Conservation (phyloP, 352 stramenopile species). For the Elongisporangium undulatum region DNA sequence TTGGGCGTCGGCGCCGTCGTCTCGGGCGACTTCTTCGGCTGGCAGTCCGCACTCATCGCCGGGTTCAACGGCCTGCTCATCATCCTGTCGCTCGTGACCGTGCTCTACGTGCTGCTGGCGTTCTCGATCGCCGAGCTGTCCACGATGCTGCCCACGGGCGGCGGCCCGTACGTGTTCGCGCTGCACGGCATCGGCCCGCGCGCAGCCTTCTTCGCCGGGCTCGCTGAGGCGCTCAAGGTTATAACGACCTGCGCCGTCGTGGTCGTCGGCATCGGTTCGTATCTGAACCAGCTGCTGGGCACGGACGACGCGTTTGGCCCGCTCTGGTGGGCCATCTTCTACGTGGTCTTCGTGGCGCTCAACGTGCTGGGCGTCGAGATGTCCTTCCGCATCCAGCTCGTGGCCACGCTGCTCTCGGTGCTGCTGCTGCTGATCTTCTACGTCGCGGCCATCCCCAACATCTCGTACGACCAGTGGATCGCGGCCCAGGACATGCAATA, state of each 20-base stretch:
- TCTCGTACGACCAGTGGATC: constrained; percentile 59
- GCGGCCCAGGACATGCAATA: constrained; percentile 39
- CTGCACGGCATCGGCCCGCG: constrained; percentile 48
- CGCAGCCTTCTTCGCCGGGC: constrained; percentile 55
- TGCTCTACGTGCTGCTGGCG: constrained; percentile 57
- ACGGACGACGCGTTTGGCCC: constrained; percentile 30
- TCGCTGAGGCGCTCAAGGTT: constrained; percentile 69
- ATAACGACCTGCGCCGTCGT: constrained; percentile 58
- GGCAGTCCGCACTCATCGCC: constrained; percentile 45
- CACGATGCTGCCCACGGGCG: constrained; percentile 43
- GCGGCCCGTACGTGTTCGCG: constrained; percentile 62
- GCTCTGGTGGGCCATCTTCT: constrained; percentile 61
- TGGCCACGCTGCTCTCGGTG: constrained; percentile 50
- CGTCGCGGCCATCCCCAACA: constrained; percentile 42
- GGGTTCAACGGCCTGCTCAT: constrained; percentile 58
- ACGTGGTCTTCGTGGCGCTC: constrained; percentile 54
- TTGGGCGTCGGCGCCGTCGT: constrained; percentile 54
- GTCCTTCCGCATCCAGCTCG: constrained; percentile 60
- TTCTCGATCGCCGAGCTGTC: constrained; percentile 74
- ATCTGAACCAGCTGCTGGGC: constrained; percentile 52
- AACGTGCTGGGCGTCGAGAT: constrained; percentile 58
- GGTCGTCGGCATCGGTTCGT: constrained; percentile 60
- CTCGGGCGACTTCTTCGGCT: constrained; percentile 62
- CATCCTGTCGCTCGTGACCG: constrained; percentile 47
- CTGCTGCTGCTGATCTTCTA: constrained; percentile 64